phyloP scores from a whole-genome alignment of 768 basidiomycete genomes.

The Agrocybe praecox region DNA sequence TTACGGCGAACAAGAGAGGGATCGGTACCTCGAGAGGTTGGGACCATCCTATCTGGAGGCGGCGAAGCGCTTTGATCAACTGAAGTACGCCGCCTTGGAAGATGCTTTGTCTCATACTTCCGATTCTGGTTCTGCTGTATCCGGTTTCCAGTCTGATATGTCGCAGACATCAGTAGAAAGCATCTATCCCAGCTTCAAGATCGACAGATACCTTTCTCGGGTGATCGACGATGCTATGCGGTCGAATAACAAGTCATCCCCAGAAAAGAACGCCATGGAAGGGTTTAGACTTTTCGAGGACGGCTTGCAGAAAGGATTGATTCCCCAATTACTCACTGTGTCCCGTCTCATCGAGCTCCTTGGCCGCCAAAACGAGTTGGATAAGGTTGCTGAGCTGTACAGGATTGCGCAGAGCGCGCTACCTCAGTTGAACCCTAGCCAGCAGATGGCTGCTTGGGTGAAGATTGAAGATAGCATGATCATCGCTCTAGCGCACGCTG shows the following conservation, averaged over 20 bases:
- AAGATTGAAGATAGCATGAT: conserved; percentile 89
- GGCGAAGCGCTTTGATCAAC: conserved; percentile 20
- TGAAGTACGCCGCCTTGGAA: conserved; percentile 20
- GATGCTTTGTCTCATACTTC: conserved; percentile 15
- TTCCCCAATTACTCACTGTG: conserved; percentile 54
- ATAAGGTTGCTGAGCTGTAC: conserved; percentile 70
- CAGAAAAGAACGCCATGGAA: neutral
- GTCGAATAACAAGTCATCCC: neutral
- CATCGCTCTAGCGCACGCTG: conserved; percentile 79
- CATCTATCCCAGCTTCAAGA: conserved; percentile 4
- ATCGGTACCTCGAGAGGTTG: conserved; percentile 27
- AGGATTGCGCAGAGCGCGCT: conserved; percentile 65
- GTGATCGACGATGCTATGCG: conserved; percentile 9
- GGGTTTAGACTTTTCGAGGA: conserved; percentile 55
- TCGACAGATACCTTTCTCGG: conserved; percentile 13
- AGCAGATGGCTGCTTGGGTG: conserved; percentile 57
- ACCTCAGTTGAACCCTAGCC: conserved; percentile 33
- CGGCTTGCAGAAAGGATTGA: conserved; percentile 44
- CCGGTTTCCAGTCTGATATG: conserved; percentile 14
- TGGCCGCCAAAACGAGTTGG: conserved; percentile 61
- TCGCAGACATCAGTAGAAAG: conserved; percentile 8
- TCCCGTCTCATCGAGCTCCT: conserved; percentile 68
- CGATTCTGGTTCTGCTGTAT: neutral
- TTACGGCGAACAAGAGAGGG: conserved; percentile 25
- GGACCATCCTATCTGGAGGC: conserved; percentile 32